Percentiles rank a stretch among this genome's conserved stretches.
phyloP scores from a whole-genome alignment of 768 basidiomycete genomes.

The Leccinum subgranulosum region DNA sequence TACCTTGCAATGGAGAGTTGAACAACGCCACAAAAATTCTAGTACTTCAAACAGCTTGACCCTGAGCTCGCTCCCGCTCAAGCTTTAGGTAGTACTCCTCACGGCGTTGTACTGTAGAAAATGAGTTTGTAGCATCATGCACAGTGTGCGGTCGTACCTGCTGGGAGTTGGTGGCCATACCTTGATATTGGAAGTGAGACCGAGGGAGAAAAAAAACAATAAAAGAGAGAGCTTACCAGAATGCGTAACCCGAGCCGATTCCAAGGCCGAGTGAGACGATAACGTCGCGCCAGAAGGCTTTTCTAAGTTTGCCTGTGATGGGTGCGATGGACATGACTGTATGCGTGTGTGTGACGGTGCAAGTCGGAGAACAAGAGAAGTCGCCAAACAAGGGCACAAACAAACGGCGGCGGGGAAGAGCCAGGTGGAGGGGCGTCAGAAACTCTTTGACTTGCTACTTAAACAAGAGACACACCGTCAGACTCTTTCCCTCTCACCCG shows the following conservation, averaged over 20 bases:
- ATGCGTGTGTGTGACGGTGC: slow-evolving; percentile 24
- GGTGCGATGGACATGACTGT: slow-evolving; percentile 76
- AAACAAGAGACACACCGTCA: slow-evolving; percentile 7
- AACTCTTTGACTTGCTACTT: slow-evolving; percentile 14
- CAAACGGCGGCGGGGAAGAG: slow-evolving; percentile 20
- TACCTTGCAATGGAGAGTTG: slow-evolving; percentile 11
- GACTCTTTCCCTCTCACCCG: slow-evolving; percentile 13
- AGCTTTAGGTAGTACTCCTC: slow-evolving; percentile 86
- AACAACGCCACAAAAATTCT: slow-evolving; percentile 3
- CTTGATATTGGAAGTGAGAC: slow-evolving; percentile 39
- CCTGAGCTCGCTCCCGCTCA: slow-evolving; percentile 51
- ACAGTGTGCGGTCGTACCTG: slow-evolving; percentile 45
- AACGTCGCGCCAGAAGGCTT: slow-evolving; percentile 86
- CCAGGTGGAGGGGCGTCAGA: slow-evolving; percentile 16
- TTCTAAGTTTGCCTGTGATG: slow-evolving; percentile 92
- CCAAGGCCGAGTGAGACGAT: slow-evolving; percentile 75
- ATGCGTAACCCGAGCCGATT: slow-evolving; percentile 68
- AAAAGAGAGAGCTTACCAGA: slow-evolving; percentile 61
- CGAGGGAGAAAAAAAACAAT: slow-evolving; percentile 14
- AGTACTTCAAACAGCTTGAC: slow-evolving; percentile 11
- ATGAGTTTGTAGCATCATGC: slow-evolving; percentile 13
- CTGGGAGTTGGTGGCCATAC: slow-evolving; percentile 80
- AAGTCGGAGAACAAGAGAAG: slow-evolving; percentile 22
- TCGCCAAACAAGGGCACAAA: slow-evolving; percentile 32
- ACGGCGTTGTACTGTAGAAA: slow-evolving; percentile 66